Evolutionary conservation across 345 rosid species (phyloP).

Genomic region (Adansonia digitata): DNA sequence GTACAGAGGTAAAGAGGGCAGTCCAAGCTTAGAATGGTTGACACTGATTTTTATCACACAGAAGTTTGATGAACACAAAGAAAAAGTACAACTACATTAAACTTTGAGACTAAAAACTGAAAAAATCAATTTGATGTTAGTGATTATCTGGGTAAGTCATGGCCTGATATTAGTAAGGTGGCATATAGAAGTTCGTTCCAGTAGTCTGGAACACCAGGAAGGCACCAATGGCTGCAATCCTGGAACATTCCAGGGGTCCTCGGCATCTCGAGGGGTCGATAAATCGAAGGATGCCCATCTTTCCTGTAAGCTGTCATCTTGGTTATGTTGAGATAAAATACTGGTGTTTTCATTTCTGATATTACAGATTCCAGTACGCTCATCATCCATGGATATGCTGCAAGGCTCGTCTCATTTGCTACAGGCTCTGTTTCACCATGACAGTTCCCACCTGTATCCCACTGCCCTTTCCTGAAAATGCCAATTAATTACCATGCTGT

Average conservation of each 20-base stretch:
- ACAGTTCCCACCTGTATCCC: constrained; percentile 62
- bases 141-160: constrained; percentile 20
- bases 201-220: constrained; percentile 76
- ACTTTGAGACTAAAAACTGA: not conserved
- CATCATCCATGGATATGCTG: constrained; percentile 71
- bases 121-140: not conserved
- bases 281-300: constrained; percentile 74
- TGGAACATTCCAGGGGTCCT: constrained; percentile 35
- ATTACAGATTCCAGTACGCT: constrained; percentile 54
- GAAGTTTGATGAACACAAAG: not conserved
- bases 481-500: not conserved
- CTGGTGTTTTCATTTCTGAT: constrained; percentile 65
- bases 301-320: constrained; percentile 61
- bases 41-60: not conserved
- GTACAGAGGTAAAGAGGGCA: not conserved
- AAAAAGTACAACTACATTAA: not conserved
- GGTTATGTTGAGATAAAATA: constrained; percentile 62
- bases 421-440: constrained; percentile 42
- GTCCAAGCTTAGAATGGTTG: not conserved
- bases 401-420: constrained; percentile 35
- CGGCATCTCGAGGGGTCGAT: constrained; percentile 28
- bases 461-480: constrained; percentile 53
- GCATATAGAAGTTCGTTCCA: constrained; percentile 77
- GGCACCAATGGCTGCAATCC: constrained; percentile 82
- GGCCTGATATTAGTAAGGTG: constrained; percentile 34